phyloP scores from a whole-genome alignment of 1,284 basidiomycete genomes.

The Cutaneotrichosporon dermatis region DNA sequence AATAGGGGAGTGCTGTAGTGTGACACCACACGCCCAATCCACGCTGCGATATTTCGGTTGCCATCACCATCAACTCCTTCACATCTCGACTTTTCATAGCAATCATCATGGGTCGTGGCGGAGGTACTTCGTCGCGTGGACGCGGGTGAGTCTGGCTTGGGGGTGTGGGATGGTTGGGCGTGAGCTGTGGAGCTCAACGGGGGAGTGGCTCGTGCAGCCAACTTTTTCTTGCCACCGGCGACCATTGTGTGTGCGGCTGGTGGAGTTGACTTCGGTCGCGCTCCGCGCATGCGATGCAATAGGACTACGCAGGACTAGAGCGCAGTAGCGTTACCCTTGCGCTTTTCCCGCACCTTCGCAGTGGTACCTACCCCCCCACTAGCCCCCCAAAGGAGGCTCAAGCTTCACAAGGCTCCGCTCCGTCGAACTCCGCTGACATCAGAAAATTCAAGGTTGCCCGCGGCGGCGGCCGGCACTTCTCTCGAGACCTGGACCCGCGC shows the following conservation, averaged over 20 bases:
- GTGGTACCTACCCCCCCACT: too few species aligned
- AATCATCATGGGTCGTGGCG: constrained; percentile 5
- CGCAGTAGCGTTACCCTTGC: too few species aligned
- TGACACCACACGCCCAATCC: too few species aligned
- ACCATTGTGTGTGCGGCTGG: too few species aligned
- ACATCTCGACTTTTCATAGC: neutral
- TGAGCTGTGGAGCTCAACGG: neutral
- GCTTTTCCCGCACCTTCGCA: too few species aligned
- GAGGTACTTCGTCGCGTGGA: constrained; percentile 23
- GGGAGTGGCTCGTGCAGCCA: neutral
- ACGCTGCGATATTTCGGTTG: too few species aligned
- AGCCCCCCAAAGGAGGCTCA: too few species aligned
- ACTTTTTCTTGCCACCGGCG: neutral
- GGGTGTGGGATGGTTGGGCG: neutral
- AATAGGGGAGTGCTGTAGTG: too few species aligned
- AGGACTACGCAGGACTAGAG: too few species aligned
- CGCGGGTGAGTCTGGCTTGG: constrained; percentile 32
- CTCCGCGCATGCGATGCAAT: too few species aligned
- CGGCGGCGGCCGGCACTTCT: constrained; percentile 77
- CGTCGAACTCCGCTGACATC: neutral
- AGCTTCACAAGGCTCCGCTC: neutral
- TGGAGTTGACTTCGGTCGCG: too few species aligned
- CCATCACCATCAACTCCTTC: too few species aligned
- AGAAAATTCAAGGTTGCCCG: constrained; percentile 76
- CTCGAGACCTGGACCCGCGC: constrained; percentile 52